Percentiles rank a stretch among this genome's conserved stretches.
Conservation (phyloP, 1,139 yeast genomes). For the Hansenula lynferdii region DNA sequence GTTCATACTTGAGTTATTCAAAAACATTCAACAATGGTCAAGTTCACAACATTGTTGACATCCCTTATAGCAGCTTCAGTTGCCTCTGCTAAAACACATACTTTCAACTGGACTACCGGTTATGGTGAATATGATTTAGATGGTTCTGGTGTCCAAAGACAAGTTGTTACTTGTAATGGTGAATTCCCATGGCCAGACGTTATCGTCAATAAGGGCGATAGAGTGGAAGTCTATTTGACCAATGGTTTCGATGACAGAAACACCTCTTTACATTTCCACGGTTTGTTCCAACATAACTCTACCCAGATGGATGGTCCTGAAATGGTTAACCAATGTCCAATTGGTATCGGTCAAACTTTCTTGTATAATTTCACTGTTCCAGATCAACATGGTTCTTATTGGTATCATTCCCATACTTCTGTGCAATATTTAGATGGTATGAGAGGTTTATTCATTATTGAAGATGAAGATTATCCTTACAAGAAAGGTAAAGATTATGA, state of each 20-base stretch:
- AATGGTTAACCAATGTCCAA: slow-evolving; percentile 82
- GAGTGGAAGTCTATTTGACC: slow-evolving; percentile 60
- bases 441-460: slow-evolving; percentile 73
- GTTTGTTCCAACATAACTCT: slow-evolving; percentile 74
- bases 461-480: slow-evolving; percentile 48
- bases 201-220: slow-evolving; percentile 69
- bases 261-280: slow-evolving; percentile 88
- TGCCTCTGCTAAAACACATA: slow-evolving; percentile 50
- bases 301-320: slow-evolving; percentile 87
- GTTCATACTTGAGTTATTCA: not conserved
- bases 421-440: slow-evolving; percentile 92
- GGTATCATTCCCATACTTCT: slow-evolving; percentile 92
- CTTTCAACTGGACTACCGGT: slow-evolving; percentile 67
- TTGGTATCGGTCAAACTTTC: slow-evolving; percentile 66
- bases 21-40: slow-evolving; percentile 9
- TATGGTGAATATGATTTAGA: slow-evolving; percentile 76
- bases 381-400: slow-evolving; percentile 80
- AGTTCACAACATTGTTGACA: slow-evolving; percentile 12
- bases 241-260: slow-evolving; percentile 64
- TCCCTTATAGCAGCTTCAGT: slow-evolving; percentile 16
- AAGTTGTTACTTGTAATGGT: slow-evolving; percentile 75
- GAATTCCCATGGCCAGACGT: slow-evolving; percentile 84
- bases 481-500: slow-evolving; percentile 54
- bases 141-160: slow-evolving; percentile 52
- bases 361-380: slow-evolving; percentile 76